A percentile compares a stretch with the other conserved stretches of the same genome.
phyloP scores from a whole-genome alignment of 2,329 filamentous ascomycete species.

The Colletotrichum caudatum region DNA sequence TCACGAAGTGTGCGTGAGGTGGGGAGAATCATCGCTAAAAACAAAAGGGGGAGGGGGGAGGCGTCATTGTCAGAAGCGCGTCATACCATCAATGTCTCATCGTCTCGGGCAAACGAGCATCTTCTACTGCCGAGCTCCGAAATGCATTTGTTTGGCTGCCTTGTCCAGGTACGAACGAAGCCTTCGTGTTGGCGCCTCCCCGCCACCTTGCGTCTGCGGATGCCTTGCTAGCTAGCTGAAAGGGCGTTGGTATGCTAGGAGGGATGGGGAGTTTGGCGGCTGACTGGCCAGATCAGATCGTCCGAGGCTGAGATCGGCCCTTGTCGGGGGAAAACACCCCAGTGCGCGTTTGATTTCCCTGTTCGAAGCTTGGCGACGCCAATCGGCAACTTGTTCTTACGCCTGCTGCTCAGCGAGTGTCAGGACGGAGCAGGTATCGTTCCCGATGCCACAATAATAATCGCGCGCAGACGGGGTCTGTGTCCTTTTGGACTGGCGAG shows the following conservation, averaged over 20 bases:
- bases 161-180: not conserved
- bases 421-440: conserved; percentile 6
- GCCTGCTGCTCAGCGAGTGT: conserved; percentile 29
- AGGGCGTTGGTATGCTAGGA: conserved; percentile 29
- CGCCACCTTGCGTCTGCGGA: not conserved
- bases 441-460: conserved; percentile 21
- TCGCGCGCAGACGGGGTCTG: conserved; percentile 12
- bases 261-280: conserved; percentile 5
- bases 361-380: conserved; percentile 24
- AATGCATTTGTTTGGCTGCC: not conserved
- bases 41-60: conserved; percentile 1
- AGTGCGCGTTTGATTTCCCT: conserved; percentile 22
- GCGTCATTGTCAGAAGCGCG: conserved; percentile 13
- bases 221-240: conserved; percentile 7
- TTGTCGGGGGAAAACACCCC: conserved; percentile 14
- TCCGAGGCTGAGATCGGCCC: conserved; percentile 18
- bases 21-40: conserved; percentile 8
- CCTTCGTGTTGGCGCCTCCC: not conserved
- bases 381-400: conserved; percentile 12
- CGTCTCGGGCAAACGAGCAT: not conserved
- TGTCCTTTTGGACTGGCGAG: conserved; percentile 23
- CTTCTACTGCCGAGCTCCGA: not conserved
- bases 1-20: conserved; percentile 12
- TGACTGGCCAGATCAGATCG: conserved; percentile 15
- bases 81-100: conserved; percentile 20